These are phyloP conservation scores for Sporothrix inflata DNA, from an alignment of 2,329 filamentous ascomycete species.

Conservation along the genomic window DNA sequence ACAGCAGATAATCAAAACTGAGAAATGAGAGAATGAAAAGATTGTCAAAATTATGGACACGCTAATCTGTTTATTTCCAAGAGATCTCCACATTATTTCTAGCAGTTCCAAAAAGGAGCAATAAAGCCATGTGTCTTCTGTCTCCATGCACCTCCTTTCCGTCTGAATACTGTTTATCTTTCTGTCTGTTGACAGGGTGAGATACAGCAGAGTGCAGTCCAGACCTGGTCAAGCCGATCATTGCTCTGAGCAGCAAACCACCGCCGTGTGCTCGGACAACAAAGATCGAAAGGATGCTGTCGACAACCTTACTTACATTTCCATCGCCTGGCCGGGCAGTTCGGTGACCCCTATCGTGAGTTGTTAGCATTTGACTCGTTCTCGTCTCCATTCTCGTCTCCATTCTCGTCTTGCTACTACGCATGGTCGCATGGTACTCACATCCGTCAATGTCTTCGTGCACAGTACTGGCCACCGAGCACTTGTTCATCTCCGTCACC, in stretches of 20 bases:
- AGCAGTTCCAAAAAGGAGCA: background rate
- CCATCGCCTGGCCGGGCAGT: slow-evolving; percentile 6
- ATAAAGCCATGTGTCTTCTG: background rate
- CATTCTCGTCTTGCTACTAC: background rate
- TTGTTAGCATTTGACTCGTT: background rate
- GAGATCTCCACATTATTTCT: background rate
- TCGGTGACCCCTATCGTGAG: slow-evolving; percentile 2
- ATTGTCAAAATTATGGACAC: background rate
- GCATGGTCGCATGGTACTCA: background rate
- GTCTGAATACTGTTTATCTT: background rate
- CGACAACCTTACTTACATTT: background rate
- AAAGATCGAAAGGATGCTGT: background rate
- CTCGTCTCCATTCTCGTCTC: background rate
- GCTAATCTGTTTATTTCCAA: background rate
- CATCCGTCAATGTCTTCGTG: slow-evolving; percentile 18
- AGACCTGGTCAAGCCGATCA: background rate
- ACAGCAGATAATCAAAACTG: background rate
- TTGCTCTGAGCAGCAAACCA: background rate
- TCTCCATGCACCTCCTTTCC: no score
- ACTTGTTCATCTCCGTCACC: slow-evolving; percentile 33
- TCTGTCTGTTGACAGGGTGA: background rate
- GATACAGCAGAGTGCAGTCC: background rate
- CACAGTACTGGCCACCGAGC: slow-evolving; percentile 27
- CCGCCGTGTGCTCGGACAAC: background rate
- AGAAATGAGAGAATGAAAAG: background rate